phyloP scores from a whole-genome alignment of 176 grass and related monocot genomes.

The Melocanna baccifera region DNA sequence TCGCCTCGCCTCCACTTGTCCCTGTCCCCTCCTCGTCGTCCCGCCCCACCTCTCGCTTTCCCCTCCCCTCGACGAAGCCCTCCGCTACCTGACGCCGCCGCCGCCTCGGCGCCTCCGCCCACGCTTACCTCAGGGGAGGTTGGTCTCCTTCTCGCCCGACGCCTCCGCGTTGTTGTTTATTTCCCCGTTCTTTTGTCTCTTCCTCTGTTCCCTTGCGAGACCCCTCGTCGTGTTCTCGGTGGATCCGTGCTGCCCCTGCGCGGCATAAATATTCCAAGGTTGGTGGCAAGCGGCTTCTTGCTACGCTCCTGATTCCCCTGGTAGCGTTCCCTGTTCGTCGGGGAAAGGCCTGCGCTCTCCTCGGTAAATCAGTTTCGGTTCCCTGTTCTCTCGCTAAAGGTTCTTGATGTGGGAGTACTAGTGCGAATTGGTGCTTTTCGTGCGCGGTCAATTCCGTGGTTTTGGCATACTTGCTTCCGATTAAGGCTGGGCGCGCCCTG shows the following conservation, averaged over 20 bases:
- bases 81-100: background rate
- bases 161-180: background rate
- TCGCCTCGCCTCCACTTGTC: too few species aligned
- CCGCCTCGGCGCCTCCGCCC: slow-evolving; percentile 20
- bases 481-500: too few species aligned
- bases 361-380: background rate
- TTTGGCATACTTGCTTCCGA: background rate
- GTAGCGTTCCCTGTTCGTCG: too few species aligned
- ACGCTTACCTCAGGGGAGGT: background rate
- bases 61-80: background rate
- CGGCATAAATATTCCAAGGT: background rate
- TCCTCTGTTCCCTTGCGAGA: background rate
- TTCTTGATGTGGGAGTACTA: background rate
- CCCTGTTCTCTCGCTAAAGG: background rate
- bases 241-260: background rate
- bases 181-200: background rate
- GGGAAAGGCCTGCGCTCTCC: background rate
- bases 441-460: background rate
- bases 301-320: background rate
- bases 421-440: background rate
- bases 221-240: background rate
- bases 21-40: background rate
- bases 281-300: background rate
- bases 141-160: background rate
- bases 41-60: background rate